These are phyloP conservation scores for Didymella pomorum DNA, from an alignment of 2,329 filamentous ascomycete genomes.

Conservation along the genomic window DNA sequence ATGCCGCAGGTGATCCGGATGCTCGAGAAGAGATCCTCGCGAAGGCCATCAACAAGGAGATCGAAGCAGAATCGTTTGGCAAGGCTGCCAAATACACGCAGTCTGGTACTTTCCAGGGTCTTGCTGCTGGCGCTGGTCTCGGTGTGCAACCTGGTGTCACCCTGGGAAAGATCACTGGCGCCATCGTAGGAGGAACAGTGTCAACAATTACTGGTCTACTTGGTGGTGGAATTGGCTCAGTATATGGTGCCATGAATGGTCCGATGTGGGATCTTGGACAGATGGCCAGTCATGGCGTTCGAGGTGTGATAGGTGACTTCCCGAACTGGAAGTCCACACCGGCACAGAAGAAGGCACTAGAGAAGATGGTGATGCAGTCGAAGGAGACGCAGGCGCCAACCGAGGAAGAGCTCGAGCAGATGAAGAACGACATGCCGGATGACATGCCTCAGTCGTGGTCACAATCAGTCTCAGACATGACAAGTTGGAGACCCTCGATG, in stretches of 20 bases:
- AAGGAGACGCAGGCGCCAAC: conserved; percentile 45
- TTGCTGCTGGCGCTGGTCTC: conserved; percentile 51
- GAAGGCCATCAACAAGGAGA: conserved; percentile 52
- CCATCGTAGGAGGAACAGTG: conserved; percentile 46
- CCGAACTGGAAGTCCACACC: conserved; percentile 47
- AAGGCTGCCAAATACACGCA: conserved; percentile 53
- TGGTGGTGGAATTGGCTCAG: conserved; percentile 47
- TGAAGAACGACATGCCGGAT: conserved; percentile 46
- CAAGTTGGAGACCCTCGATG: conserved; percentile 42
- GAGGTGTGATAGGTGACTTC: conserved; percentile 45
- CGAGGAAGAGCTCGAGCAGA: conserved; percentile 45
- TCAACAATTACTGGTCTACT: conserved; percentile 47
- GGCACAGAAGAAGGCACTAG: conserved; percentile 47
- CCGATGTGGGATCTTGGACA: conserved; percentile 49
- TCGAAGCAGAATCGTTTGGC: conserved; percentile 53
- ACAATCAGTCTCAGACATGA: conserved; percentile 45
- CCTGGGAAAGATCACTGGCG: conserved; percentile 47
- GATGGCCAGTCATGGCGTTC: conserved; percentile 48
- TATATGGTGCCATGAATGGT: conserved; percentile 48
- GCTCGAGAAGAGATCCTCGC: conserved; percentile 51
- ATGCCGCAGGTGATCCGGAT: conserved; percentile 50
- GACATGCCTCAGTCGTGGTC: conserved; percentile 46
- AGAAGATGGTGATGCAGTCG: conserved; percentile 50
- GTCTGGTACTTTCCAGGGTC: conserved; percentile 51
- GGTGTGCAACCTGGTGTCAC: conserved; percentile 49